phyloP scores from a whole-genome alignment of 352 stramenopile genomes.

The Phytophthora podocarpi region DNA sequence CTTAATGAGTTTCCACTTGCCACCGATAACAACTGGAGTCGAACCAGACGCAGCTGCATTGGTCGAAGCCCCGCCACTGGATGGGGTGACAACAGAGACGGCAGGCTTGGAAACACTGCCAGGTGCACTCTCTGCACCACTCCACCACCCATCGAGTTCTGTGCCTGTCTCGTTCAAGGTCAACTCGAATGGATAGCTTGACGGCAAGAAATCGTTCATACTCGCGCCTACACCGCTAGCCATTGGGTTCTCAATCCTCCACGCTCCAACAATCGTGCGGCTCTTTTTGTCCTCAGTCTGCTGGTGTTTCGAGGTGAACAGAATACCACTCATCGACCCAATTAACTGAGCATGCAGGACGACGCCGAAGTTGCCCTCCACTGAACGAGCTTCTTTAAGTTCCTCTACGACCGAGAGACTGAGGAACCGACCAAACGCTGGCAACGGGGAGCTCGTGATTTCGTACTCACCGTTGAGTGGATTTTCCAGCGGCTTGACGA shows the following conservation, averaged over 20 bases:
- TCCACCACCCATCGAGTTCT: conserved; percentile 83
- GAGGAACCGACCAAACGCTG: conserved; percentile 60
- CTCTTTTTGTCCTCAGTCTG: conserved; percentile 30
- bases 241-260: conserved; percentile 54
- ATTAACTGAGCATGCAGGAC: conserved; percentile 66
- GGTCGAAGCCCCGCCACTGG: conserved; percentile 8
- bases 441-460: conserved; percentile 47
- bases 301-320: conserved; percentile 45
- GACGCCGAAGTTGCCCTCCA: conserved; percentile 80
- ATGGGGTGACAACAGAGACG: conserved; percentile 20
- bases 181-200: conserved; percentile 74
- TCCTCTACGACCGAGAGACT: conserved; percentile 64
- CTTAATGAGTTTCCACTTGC: conserved; percentile 80
- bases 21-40: conserved; percentile 29
- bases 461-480: conserved; percentile 84
- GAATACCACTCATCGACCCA: conserved; percentile 60
- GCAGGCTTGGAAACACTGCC: conserved; percentile 21
- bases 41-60: conserved; percentile 9
- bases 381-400: conserved; percentile 43
- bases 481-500: conserved; percentile 67
- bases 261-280: conserved; percentile 63
- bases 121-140: conserved; percentile 43
- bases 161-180: conserved; percentile 52
- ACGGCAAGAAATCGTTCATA: conserved; percentile 69
- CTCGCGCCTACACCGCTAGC: conserved; percentile 34